Base-by-base conservation (phyloP, 2,329 filamentous ascomycete genomes). In the Trichoderma simmonsii region DNA sequence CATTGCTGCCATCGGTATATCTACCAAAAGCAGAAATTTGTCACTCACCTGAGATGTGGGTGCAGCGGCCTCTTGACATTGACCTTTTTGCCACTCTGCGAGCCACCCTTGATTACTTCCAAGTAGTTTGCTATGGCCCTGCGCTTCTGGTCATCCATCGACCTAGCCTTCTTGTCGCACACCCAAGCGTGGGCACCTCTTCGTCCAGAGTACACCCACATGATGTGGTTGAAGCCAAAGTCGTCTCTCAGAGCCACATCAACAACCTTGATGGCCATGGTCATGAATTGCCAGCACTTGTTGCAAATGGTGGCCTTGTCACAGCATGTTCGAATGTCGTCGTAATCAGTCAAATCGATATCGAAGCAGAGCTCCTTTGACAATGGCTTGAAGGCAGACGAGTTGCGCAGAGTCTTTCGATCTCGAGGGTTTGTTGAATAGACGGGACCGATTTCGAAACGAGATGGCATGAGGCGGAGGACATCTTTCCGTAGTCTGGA, bases 291-390 rank as follows among this genome's bases (percentile, higher is more conserved):
- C 96, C 96, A 99, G 84, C 96, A 99, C 80, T 95, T 96, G 75
- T 86, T 87, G 81, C 96, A 99, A 75, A 99, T 98, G 76, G 93
- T 97, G 9, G 95, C 94, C 80, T 95, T 95, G 77, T 91, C 90
- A 81, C 96, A 99, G 83, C 96, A 99, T 32, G 95, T 98, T 76
- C 96, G 91, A 75, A 99, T 93, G 75, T 97, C 94, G 80, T 99
- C 96, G 82, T 99, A 99, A 83, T 98, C 96, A 70, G 96, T 98
- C 88, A 99, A 88, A 88, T 99, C 96, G 78, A 99, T 98, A 91
- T 99, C 96, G 82, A 99, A 98, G 77, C 97, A 97, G 51, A 99
- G 85, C 81, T 99, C 96, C 81, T 99, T 99, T 71, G 93, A 88
- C 36, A 98, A 82, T 0, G 96, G 95, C 74, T 91, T 92, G 84